phyloP scores from a whole-genome alignment of 2,329 filamentous ascomycete genomes.

The Colletotrichum ledebouriae region DNA sequence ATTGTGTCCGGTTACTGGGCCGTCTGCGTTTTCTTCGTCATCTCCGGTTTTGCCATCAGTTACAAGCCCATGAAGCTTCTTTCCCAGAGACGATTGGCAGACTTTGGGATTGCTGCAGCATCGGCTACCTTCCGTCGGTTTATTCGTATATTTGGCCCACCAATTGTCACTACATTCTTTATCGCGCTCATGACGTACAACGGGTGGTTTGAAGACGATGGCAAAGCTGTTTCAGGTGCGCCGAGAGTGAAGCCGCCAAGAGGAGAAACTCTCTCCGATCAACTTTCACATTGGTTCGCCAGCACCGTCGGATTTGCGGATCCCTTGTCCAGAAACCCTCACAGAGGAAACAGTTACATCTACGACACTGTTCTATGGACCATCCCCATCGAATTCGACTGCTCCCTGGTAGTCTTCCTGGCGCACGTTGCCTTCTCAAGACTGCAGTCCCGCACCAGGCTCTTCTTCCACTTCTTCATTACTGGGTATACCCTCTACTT shows the following conservation, averaged over 20 bases:
- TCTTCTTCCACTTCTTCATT: slow-evolving; percentile 55
- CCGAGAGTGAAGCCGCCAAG: slow-evolving; percentile 1
- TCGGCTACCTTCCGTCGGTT: slow-evolving; percentile 66
- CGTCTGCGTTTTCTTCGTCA: slow-evolving; percentile 73
- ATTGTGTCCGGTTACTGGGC: slow-evolving; percentile 68
- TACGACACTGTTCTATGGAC: slow-evolving; percentile 74
- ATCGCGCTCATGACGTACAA: slow-evolving; percentile 60
- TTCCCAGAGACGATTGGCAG: slow-evolving; percentile 51
- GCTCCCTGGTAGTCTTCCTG: slow-evolving; percentile 70
- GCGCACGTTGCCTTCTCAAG: slow-evolving; percentile 63
- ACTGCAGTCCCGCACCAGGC: slow-evolving; percentile 57
- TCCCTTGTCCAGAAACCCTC: slow-evolving; percentile 61
- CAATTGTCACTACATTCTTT: slow-evolving; percentile 62
- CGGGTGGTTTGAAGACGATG: slow-evolving; percentile 49
- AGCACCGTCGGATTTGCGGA: slow-evolving; percentile 64
- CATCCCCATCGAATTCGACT: slow-evolving; percentile 71
- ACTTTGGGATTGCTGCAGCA: slow-evolving; percentile 60
- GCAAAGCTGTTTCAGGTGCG: neutral
- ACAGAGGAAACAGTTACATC: slow-evolving; percentile 40
- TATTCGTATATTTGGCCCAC: slow-evolving; percentile 65
- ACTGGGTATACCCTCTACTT: slow-evolving; percentile 55
- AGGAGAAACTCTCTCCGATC: slow-evolving; percentile 50
- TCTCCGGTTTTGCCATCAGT: slow-evolving; percentile 72
- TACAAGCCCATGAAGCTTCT: slow-evolving; percentile 64
- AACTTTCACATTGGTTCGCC: slow-evolving; percentile 61